phyloP scores from a whole-genome alignment of 2,329 filamentous ascomycete genomes.

The Neocatenulostroma microsporum region DNA sequence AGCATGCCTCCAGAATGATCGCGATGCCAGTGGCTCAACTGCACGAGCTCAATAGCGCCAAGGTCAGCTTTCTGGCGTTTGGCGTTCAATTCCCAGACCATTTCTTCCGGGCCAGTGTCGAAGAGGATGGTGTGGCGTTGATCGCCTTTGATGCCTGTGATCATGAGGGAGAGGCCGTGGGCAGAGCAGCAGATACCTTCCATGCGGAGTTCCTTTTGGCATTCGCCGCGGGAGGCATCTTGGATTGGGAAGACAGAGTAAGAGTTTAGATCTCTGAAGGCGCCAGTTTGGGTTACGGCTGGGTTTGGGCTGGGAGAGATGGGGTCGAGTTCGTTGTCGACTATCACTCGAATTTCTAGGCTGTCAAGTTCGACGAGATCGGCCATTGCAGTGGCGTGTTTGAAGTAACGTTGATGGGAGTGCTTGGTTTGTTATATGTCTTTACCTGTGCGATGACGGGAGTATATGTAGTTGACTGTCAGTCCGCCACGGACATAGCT shows the following conservation, averaged over 20 bases:
- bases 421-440: no score
- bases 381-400: no score
- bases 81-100: constrained; percentile 19
- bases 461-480: no score
- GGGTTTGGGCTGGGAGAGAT: constrained; percentile 19
- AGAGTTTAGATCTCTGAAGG: constrained; percentile 18
- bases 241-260: constrained; percentile 6
- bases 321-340: constrained; percentile 24
- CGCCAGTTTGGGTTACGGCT: constrained; percentile 16
- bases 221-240: constrained; percentile 10
- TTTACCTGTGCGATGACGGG: no score
- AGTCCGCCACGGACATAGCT: no score
- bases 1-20: constrained; percentile 24
- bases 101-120: constrained; percentile 23
- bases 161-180: constrained; percentile 23
- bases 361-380: constrained; percentile 21
- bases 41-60: constrained; percentile 17
- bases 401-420: no score
- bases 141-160: constrained; percentile 18
- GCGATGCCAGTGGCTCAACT: constrained; percentile 23
- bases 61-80: constrained; percentile 17
- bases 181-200: constrained; percentile 23
- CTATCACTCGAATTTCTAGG: constrained; percentile 19
- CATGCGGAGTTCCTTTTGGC: constrained; percentile 17
- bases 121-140: constrained; percentile 20